Percentiles rank a stretch among this genome's conserved stretches.
phyloP scores from a whole-genome alignment of 257 asterid species.

The Mitragyna speciosa region DNA sequence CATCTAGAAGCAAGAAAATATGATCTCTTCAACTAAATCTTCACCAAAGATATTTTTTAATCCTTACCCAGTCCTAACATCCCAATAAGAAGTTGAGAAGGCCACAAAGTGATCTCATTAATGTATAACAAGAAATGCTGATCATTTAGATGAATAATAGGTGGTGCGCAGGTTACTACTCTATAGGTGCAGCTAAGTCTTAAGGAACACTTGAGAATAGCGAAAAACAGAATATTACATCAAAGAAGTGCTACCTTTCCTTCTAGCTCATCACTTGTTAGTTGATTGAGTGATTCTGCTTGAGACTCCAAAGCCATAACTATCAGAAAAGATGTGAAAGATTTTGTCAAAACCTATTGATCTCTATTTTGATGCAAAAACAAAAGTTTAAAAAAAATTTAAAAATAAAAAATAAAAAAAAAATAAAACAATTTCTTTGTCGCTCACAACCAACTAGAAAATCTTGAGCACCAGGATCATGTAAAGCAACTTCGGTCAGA shows the following conservation, averaged over 20 bases:
- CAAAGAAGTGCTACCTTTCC: slow-evolving; percentile 62
- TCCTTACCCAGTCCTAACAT: neutral
- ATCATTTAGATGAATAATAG: neutral
- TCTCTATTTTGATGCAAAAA: neutral
- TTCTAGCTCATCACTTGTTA: slow-evolving; percentile 83
- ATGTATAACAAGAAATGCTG: neutral
- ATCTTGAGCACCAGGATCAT: neutral
- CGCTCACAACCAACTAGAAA: neutral
- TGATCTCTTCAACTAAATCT: neutral
- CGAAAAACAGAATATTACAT: neutral
- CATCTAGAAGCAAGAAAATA: neutral
- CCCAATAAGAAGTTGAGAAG: neutral
- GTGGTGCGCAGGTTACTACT: neutral
- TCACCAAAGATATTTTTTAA: neutral
- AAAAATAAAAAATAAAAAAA: too few relatives aligned
- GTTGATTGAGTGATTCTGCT: slow-evolving; percentile 84
- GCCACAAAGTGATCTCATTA: neutral
- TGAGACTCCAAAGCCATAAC: slow-evolving; percentile 95
- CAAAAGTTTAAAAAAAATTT: neutral
- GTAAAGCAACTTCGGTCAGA: neutral
- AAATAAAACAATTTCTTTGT: neutral
- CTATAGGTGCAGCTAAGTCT: neutral
- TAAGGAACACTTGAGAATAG: neutral
- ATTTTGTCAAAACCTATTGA: slow-evolving; percentile 11
- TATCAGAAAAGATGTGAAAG: slow-evolving; percentile 28